A percentile compares a stretch with the other conserved stretches of the same genome.
Evolutionary conservation across 1,139 yeast genomes (phyloP).

Genomic region (Yamadazyma jaroonii): DNA sequence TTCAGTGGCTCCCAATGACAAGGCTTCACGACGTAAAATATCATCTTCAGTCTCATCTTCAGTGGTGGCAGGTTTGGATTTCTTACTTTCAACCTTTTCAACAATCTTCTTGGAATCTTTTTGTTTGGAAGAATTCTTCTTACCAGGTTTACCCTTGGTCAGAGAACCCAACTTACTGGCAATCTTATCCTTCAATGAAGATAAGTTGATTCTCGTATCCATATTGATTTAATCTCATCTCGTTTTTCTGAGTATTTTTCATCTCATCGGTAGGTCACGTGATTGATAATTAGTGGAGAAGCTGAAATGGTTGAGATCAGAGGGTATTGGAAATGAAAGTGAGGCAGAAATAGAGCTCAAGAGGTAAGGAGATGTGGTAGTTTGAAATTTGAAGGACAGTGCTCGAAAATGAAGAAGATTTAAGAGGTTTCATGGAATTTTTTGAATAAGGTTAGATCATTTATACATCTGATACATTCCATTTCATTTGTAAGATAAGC

Average conservation of each 20-base stretch:
- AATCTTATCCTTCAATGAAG: constrained; percentile 59
- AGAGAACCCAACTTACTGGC: constrained; percentile 36
- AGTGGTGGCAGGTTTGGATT: constrained; percentile 16
- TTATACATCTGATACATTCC: too few relatives aligned
- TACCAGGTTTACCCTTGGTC: neutral
- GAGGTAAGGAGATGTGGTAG: too few relatives aligned
- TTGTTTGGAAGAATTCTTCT: neutral
- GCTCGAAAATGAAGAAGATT: too few relatives aligned
- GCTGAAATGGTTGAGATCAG: too few relatives aligned
- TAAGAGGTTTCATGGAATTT: too few relatives aligned
- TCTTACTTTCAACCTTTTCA: constrained; percentile 7
- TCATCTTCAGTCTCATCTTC: constrained; percentile 25
- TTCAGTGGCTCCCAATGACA: constrained; percentile 65
- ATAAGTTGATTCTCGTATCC: constrained; percentile 41
- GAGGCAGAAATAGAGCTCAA: too few relatives aligned
- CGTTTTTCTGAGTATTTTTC: constrained; percentile 7
- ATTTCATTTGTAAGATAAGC: too few relatives aligned
- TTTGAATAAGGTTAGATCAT: too few relatives aligned
- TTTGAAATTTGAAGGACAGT: too few relatives aligned
- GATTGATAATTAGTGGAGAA: too few relatives aligned
- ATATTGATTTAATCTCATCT: constrained; percentile 18
- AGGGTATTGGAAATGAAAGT: too few relatives aligned
- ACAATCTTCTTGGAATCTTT: neutral
- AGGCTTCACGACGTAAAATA: constrained; percentile 63
- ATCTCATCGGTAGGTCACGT: constrained; percentile 4